Percentiles rank a stretch among this genome's conserved stretches.
These are phyloP conservation scores for Trichoderma sp. DNA, from an alignment of 2,329 filamentous ascomycete genomes.

Conservation along the genomic window DNA sequence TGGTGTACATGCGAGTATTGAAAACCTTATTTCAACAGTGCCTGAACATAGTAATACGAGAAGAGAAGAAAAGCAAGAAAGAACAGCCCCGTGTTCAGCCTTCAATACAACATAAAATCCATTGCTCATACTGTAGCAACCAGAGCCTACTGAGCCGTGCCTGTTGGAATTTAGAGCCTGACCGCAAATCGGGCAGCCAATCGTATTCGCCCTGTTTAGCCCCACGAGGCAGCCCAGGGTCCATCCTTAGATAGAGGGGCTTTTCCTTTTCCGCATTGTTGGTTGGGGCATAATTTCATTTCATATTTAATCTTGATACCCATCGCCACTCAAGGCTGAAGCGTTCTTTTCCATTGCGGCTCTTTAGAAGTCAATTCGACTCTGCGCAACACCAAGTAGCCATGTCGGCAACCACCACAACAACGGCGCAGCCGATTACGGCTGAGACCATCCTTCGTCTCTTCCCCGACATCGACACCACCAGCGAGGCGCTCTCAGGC, in stretches of 20 bases:
- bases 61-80: not conserved
- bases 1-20: not conserved
- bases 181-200: not conserved
- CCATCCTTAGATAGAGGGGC: not conserved
- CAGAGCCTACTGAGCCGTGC: not conserved
- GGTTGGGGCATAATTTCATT: not conserved
- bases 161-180: not conserved
- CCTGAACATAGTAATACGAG: not conserved
- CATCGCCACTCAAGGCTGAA: constrained; percentile 6
- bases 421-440: constrained; percentile 64
- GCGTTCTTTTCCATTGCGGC: not conserved
- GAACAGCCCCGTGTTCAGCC: too few species aligned
- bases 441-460: constrained; percentile 82
- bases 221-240: not conserved
- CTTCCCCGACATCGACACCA: constrained; percentile 78
- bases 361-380: not conserved
- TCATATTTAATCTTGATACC: constrained; percentile 14
- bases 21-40: not conserved
- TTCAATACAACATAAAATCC: not conserved
- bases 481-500: constrained; percentile 73
- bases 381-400: not conserved
- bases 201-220: not conserved
- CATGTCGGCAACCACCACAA: constrained; percentile 38
- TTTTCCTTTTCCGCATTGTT: not conserved
- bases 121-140: not conserved